phyloP scores from a whole-genome alignment of 441 rosid species.

The Pelargonium fulgidum region DNA sequence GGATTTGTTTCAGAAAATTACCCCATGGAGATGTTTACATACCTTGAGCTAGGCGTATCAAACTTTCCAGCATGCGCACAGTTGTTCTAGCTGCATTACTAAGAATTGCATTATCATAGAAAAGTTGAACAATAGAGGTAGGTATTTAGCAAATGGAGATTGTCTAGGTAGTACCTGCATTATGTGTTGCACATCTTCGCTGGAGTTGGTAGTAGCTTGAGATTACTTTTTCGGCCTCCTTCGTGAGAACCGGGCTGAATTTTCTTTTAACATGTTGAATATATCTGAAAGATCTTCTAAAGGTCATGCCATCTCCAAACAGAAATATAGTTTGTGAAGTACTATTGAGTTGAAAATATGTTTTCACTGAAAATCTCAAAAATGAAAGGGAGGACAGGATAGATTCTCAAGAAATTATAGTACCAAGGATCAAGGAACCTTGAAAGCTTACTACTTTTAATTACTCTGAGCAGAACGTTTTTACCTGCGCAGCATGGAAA shows the following conservation, averaged over 20 bases:
- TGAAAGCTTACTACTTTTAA: background rate
- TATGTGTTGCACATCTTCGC: conserved; percentile 76
- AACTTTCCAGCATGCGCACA: conserved; percentile 94
- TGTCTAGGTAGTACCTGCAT: conserved; percentile 55
- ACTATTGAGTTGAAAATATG: background rate
- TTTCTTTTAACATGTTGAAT: conserved; percentile 68
- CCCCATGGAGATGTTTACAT: conserved; percentile 15
- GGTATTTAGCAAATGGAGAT: background rate
- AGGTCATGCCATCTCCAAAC: conserved; percentile 13
- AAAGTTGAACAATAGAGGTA: conserved; percentile 12
- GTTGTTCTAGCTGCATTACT: conserved; percentile 78
- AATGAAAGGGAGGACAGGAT: background rate
- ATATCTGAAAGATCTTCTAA: conserved; percentile 44
- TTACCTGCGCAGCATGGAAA: conserved; percentile 80
- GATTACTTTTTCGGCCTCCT: conserved; percentile 83
- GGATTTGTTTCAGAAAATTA: background rate
- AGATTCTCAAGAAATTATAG: conserved; percentile 7
- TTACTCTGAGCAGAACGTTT: background rate
- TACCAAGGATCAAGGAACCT: background rate
- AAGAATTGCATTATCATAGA: conserved; percentile 10
- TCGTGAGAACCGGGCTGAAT: conserved; percentile 71
- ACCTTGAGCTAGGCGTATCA: conserved; percentile 97
- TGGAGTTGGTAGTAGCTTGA: conserved; percentile 94
- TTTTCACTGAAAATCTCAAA: background rate
- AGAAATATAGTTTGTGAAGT: background rate